These are phyloP conservation scores for Dactylonectria macrodidyma DNA, from an alignment of 2,329 filamentous ascomycete species.

Conservation along the genomic window DNA sequence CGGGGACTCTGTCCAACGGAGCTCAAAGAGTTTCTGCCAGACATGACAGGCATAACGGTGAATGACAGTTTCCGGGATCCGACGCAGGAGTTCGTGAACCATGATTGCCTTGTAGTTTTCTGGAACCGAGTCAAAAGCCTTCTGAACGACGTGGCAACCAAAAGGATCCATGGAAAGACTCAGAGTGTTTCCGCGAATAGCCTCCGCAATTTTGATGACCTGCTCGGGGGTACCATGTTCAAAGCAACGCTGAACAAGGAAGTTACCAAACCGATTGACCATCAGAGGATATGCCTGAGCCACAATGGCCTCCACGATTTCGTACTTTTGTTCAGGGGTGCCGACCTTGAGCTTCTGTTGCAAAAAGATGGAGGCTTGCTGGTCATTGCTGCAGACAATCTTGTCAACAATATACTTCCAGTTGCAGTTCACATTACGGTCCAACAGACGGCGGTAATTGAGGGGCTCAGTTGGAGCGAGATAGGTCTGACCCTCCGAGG, in stretches of 20 bases:
- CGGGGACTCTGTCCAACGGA: constrained; percentile 94
- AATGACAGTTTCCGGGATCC: constrained; percentile 97
- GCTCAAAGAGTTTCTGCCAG: constrained; percentile 99
- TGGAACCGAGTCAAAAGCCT: constrained; percentile 97
- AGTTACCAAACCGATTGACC: constrained; percentile 99
- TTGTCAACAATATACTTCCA: constrained; percentile 99
- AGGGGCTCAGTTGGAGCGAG: constrained; percentile 90
- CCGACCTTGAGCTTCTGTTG: constrained; percentile 99
- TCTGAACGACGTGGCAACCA: constrained; percentile 97
- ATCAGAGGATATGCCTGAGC: constrained; percentile 95
- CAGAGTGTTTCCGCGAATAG: constrained; percentile 93
- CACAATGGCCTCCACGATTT: constrained; percentile 97
- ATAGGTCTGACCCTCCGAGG: constrained; percentile 79
- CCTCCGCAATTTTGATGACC: constrained; percentile 92
- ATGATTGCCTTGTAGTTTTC: constrained; percentile 98
- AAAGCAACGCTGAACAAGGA: constrained; percentile 98
- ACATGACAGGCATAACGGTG: constrained; percentile 99
- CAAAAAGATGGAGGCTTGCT: constrained; percentile 98
- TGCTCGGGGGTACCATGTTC: constrained; percentile 97
- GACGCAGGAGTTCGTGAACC: constrained; percentile 96
- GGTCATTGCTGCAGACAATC: constrained; percentile 99
- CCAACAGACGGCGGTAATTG: constrained; percentile 95
- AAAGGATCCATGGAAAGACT: constrained; percentile 98
- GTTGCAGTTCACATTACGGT: constrained; percentile 97
- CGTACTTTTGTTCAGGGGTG: constrained; percentile 94